Base-by-base conservation (phyloP, 257 asterid species). In the Asclepias syriaca region DNA sequence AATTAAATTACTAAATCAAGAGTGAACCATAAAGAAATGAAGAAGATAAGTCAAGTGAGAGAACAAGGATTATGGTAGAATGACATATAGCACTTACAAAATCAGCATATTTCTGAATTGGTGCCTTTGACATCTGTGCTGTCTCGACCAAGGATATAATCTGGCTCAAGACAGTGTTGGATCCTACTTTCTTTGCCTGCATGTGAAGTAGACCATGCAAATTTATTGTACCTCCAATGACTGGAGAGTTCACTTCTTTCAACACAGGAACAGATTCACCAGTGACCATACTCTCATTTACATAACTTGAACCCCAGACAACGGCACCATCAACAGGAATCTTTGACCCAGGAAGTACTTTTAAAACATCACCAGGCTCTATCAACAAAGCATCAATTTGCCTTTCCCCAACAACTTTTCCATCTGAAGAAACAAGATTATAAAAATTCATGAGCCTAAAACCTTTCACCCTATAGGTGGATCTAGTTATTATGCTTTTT, bases 81-180 rank as follows among this genome's bases (percentile, higher is more conserved):
- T 16, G 56, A 49, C 61, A 55, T 71, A 71, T 59, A 29, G 61
- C 70, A 87, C 98, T 95, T 78, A 95, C 99, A 81, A 68, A 88
- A 72, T 95, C 99, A 3, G 99, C 98, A 65, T 90, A 95, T 85
- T 92, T 92, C 77, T 95, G 99, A 82, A 95, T 95, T 71, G 99
- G 99, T 68, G 99, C 99, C 82, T 92, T 92, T 69, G 99, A 95
- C 99, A 95, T 95, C 89, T 95, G 99, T 2, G 99, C 99, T 19
- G 96, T 85, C 94, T 95, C 99, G 84, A 95, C 99, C 81, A 95
- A 85, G 75, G 96, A 84, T 79, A 95, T 95, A 75, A 95, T 95
- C 85, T 95, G 99, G 90, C 96, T 95, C 85, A 95, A 75, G 68
- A 95, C 90, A 39, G 99, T 92, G 85, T 87, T 85, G 45, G 99